A percentile compares a stretch with the other conserved stretches of the same genome.
phyloP scores from a whole-genome alignment of 2,329 filamentous ascomycete species.

The Colletotrichum caudatum region DNA sequence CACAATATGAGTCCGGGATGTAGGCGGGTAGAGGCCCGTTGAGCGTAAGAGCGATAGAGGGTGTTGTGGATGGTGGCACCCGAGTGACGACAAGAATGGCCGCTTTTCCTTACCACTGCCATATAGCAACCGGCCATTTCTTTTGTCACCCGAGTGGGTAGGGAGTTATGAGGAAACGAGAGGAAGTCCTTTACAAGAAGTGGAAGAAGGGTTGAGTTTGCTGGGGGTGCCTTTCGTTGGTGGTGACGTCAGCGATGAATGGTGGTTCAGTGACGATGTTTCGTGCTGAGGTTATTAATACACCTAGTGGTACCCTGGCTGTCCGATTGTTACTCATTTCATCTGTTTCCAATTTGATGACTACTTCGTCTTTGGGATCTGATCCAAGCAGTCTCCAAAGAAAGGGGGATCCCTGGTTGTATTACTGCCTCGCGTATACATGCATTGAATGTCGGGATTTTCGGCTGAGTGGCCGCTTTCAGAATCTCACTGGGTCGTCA shows the following conservation, averaged over 20 bases:
- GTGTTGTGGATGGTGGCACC: neutral
- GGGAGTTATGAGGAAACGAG: slow-evolving; percentile 23
- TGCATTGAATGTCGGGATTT: neutral
- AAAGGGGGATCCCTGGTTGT: no score
- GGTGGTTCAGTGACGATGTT: neutral
- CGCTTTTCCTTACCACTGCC: no score
- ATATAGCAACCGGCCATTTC: no score
- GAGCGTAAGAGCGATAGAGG: slow-evolving; percentile 22
- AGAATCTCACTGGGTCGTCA: neutral
- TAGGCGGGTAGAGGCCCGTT: slow-evolving; percentile 22
- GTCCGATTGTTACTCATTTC: neutral
- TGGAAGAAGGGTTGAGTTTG: slow-evolving; percentile 8
- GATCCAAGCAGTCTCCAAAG: no score
- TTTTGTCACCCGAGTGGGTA: neutral
- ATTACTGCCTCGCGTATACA: neutral
- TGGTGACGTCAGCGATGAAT: neutral
- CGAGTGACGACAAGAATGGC: no score
- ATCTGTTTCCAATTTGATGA: neutral
- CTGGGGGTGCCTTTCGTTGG: slow-evolving; percentile 21
- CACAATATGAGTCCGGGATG: slow-evolving; percentile 21
- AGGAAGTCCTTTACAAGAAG: slow-evolving; percentile 1
- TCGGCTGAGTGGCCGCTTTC: slow-evolving; percentile 9
- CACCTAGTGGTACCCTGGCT: neutral
- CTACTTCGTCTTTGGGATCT: neutral
- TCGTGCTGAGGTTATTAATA: slow-evolving; percentile 7